These are phyloP conservation scores for Pseudonitzschia multiseries DNA, from an alignment of 108 stramenopile genomes.

Conservation along the genomic window DNA sequence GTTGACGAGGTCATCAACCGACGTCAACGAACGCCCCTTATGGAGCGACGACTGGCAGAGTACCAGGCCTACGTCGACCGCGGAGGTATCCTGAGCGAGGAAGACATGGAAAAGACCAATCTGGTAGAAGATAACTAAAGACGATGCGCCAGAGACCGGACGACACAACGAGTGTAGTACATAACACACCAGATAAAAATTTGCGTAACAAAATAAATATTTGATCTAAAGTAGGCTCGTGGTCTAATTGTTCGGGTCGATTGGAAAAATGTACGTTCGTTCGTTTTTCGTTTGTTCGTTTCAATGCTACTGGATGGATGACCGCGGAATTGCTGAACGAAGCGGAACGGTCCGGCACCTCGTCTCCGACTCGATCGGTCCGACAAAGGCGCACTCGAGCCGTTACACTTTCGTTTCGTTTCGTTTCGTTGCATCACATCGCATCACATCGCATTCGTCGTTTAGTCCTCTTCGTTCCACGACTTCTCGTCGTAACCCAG, in stretches of 20 bases:
- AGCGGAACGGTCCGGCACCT: too few relatives aligned
- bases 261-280: too few relatives aligned
- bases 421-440: too few relatives aligned
- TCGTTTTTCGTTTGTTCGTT: too few relatives aligned
- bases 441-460: not conserved
- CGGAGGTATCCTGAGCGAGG: conserved; percentile 72
- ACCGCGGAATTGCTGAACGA: too few relatives aligned
- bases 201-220: too few relatives aligned
- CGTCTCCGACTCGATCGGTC: too few relatives aligned
- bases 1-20: conserved; percentile 55
- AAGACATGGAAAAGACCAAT: conserved; percentile 49
- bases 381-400: too few relatives aligned
- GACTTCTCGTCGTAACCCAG: conserved; percentile 46
- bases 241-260: too few relatives aligned
- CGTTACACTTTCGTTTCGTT: too few relatives aligned
- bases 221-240: too few relatives aligned
- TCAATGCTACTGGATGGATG: too few relatives aligned
- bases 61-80: conserved; percentile 72
- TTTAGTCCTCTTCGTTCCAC: conserved; percentile 35
- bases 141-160: not conserved
- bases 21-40: conserved; percentile 27
- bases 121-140: conserved; percentile 29
- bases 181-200: conserved; percentile 19
- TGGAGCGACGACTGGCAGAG: conserved; percentile 60
- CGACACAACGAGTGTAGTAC: not conserved